These are phyloP conservation scores for Crithidia sp. DNA, from an alignment of 208 protist genomes.

Conservation along the genomic window DNA sequence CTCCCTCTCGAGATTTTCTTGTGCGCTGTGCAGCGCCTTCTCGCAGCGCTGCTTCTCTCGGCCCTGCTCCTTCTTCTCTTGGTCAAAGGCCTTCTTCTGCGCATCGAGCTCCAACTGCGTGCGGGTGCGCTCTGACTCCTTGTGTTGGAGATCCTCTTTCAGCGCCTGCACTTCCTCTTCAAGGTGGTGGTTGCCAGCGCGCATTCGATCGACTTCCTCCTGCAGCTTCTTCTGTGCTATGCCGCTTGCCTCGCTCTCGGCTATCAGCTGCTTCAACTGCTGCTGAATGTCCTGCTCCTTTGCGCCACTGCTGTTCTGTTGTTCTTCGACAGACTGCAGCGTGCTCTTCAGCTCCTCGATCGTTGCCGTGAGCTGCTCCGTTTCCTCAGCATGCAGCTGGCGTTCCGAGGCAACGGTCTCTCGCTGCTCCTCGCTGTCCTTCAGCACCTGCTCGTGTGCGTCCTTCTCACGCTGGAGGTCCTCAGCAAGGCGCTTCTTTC, in stretches of 20 bases:
- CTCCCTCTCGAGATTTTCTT: not conserved
- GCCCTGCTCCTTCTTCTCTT: constrained; percentile 7
- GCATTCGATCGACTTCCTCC: too few relatives aligned
- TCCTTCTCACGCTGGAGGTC: not conserved
- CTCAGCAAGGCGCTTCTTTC: constrained; percentile 14
- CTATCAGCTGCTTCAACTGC: not conserved
- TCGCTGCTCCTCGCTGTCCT: constrained; percentile 11
- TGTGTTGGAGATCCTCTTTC: too few relatives aligned
- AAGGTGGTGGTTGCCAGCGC: too few relatives aligned
- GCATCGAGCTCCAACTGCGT: too few relatives aligned
- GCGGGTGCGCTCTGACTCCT: too few relatives aligned
- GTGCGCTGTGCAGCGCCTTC: constrained; percentile 1
- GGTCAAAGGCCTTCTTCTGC: not conserved
- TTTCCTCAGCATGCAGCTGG: constrained; percentile 11
- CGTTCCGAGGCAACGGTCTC: not conserved
- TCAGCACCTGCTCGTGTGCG: constrained; percentile 12
- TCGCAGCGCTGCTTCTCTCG: constrained; percentile 18
- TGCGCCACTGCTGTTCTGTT: not conserved
- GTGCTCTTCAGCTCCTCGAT: constrained; percentile 2
- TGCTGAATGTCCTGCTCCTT: not conserved
- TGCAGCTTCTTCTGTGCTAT: too few relatives aligned
- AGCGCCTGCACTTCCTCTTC: too few relatives aligned
- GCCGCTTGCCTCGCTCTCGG: constrained; percentile 1
- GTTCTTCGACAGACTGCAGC: not conserved
- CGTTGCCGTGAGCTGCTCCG: not conserved